Conservation (phyloP, 2,329 filamentous ascomycete genomes). For the Daldinia sp. region DNA sequence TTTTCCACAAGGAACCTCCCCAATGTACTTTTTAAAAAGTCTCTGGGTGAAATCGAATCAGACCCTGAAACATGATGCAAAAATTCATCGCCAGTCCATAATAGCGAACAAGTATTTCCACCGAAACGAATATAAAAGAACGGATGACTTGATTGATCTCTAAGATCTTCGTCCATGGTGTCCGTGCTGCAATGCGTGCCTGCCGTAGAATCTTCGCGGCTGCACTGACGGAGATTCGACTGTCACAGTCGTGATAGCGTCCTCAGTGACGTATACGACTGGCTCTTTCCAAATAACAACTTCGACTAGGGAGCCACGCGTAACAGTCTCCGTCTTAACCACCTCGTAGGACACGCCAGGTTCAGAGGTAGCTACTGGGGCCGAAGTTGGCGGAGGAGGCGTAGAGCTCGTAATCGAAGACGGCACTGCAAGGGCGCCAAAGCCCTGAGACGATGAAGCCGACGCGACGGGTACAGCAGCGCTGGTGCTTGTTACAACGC, state of each 20-base stretch:
- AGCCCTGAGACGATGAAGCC: not conserved
- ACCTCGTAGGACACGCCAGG: slow-evolving; percentile 50
- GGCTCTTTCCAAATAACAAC: slow-evolving; percentile 67
- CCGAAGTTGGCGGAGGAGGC: slow-evolving; percentile 38
- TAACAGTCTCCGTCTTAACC: slow-evolving; percentile 62
- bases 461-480: not conserved
- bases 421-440: slow-evolving; percentile 27
- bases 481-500: slow-evolving; percentile 31
- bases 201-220: slow-evolving; percentile 42
- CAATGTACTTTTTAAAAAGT: slow-evolving; percentile 40
- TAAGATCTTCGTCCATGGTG: slow-evolving; percentile 41
- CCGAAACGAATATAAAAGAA: slow-evolving; percentile 38
- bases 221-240: slow-evolving; percentile 48
- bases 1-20: slow-evolving; percentile 37
- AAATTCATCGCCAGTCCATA: slow-evolving; percentile 32
- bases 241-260: slow-evolving; percentile 52
- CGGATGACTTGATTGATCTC: not conserved
- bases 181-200: slow-evolving; percentile 53
- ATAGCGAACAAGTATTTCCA: slow-evolving; percentile 42
- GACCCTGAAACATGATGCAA: slow-evolving; percentile 39
- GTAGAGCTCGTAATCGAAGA: slow-evolving; percentile 35
- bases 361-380: slow-evolving; percentile 45
- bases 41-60: slow-evolving; percentile 38
- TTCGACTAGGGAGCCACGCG: slow-evolving; percentile 58
- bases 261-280: slow-evolving; percentile 60